Base-by-base conservation (phyloP, 257 asterid species). In the Knoxia roxburghii region DNA sequence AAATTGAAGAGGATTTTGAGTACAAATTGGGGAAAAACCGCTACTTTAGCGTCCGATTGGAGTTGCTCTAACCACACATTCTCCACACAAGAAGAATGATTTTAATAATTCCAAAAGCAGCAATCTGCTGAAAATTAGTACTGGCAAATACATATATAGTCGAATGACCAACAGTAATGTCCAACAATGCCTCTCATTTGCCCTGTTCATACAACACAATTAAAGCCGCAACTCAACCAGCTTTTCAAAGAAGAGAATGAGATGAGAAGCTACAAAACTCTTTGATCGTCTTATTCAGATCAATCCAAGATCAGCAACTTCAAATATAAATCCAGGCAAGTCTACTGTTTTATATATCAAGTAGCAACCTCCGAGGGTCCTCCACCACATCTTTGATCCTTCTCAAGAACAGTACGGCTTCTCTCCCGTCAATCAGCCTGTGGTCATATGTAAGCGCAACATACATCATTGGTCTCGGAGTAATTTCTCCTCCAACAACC, bases 371-470 rank as follows among this genome's bases (percentile, higher is more conserved):
- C 3, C 97, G 99, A 7, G 99, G 99, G 74, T 93, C 99, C 75
- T 93, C 99, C 51, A 93, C 99, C 73, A 93, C 95, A 58, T 93
- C 99, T 64, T 93, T 93, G 83, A 93, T 93, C 68, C 95, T 87
- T 77, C 97, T 82, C 88, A 93, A 72, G 72, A 93, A 93, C 85
- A 85, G 87, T 24, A 90, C 97, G 0, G 96, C 99, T 84, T 93
- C 99, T 88, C 99, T 90, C 62, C 99, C 97, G 32, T 93, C 99
- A 50, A 93, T 93, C 81, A 93, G 90, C 82, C 97, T 73, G 59
- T 93, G 99, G 77, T 93, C 97, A n/a, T 93, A 90, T 13, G 99
- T 88, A 77, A 90, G 76, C 24, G 99, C 99, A 57, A 86, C 80
- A 88, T 90, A 86, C 99, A 93, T 93, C 99, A 86, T 90, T 26